These are phyloP conservation scores for Eutrema salsugineum DNA, from an alignment of 441 rosid genomes.

Conservation along the genomic window DNA sequence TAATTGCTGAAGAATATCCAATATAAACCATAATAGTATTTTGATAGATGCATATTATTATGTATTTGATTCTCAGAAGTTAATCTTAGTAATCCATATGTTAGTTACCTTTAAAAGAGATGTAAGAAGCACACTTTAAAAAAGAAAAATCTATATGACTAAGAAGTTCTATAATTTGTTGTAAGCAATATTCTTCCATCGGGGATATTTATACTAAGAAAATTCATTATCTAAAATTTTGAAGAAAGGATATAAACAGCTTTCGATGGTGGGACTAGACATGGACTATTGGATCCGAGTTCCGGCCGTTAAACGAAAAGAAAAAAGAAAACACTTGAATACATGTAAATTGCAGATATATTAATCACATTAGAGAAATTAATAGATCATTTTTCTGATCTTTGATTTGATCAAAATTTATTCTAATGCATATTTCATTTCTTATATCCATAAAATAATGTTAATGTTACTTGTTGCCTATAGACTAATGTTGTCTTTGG, in stretches of 20 bases:
- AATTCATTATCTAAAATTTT: background rate
- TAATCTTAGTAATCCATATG: too few relatives aligned
- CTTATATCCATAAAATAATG: background rate
- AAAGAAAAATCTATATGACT: too few relatives aligned
- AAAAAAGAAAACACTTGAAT: background rate
- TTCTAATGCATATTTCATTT: background rate
- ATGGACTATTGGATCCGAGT: background rate
- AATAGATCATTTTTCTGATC: background rate
- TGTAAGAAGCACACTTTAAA: too few relatives aligned
- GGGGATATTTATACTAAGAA: background rate
- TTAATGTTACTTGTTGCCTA: slow-evolving; percentile 8
- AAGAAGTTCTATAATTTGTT: too few relatives aligned
- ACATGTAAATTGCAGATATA: background rate
- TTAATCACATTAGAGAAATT: background rate
- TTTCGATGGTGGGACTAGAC: slow-evolving; percentile 7
- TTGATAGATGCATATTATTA: background rate
- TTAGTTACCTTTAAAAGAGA: too few relatives aligned
- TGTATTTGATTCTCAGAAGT: slow-evolving; percentile 7
- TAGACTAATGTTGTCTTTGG: background rate
- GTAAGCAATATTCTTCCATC: background rate
- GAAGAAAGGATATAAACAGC: background rate
- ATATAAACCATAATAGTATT: background rate
- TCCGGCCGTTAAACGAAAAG: background rate
- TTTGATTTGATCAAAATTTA: slow-evolving; percentile 12
- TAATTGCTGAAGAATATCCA: slow-evolving; percentile 19